Percentiles rank a stretch among this genome's conserved stretches.
These are phyloP conservation scores for Flaveria floridana DNA, from an alignment of 140 eudicot species.

Conservation along the genomic window DNA sequence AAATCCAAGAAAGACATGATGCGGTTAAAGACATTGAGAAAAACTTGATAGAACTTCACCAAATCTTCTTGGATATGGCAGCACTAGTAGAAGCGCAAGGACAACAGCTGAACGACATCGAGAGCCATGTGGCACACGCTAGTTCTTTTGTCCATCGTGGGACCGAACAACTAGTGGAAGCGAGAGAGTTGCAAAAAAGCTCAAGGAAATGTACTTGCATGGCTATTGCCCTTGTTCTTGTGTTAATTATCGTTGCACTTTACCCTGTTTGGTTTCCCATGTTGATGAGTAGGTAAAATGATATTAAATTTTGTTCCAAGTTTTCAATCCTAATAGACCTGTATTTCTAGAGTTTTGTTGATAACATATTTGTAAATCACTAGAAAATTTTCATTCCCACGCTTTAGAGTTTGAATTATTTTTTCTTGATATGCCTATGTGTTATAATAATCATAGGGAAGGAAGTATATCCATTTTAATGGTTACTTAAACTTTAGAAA, in stretches of 20 bases:
- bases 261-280: slow-evolving; percentile 66
- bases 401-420: background rate
- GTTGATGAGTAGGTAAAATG: slow-evolving; percentile 21
- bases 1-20: slow-evolving; percentile 90
- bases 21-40: slow-evolving; percentile 85
- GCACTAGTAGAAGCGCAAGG: slow-evolving; percentile 91
- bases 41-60: slow-evolving; percentile 78
- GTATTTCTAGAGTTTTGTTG: background rate
- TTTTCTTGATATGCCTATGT: background rate
- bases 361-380: background rate
- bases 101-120: slow-evolving; percentile 74
- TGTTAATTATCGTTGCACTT: slow-evolving; percentile 38
- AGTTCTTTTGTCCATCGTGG: slow-evolving; percentile 83
- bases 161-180: slow-evolving; percentile 67
- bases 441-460: background rate
- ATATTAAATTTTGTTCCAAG: slow-evolving; percentile 16
- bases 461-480: background rate
- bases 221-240: slow-evolving; percentile 48
- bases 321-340: slow-evolving; percentile 23
- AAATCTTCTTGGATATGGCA: slow-evolving; percentile 87
- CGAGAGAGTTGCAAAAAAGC: slow-evolving; percentile 59
- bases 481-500: background rate
- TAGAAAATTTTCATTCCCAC: background rate
- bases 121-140: slow-evolving; percentile 72
- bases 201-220: slow-evolving; percentile 68